These are phyloP conservation scores for Spathaspora sp. DNA, from an alignment of 1,139 yeast species.

Conservation along the genomic window DNA sequence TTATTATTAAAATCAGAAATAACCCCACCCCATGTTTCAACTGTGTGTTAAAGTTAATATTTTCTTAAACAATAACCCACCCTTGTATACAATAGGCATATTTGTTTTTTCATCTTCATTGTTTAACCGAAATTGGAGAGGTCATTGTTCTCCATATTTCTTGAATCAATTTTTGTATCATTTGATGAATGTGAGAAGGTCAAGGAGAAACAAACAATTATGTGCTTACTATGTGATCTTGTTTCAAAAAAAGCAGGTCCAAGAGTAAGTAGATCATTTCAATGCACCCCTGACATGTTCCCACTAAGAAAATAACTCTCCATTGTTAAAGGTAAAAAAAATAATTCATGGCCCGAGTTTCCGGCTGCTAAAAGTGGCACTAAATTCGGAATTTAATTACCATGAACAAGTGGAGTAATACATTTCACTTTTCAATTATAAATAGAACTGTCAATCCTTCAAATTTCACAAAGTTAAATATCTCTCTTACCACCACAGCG, in stretches of 20 bases:
- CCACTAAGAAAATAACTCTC: neutral
- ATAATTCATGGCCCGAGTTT: neutral
- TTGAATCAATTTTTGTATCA: conserved; percentile 20
- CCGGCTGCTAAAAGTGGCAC: neutral
- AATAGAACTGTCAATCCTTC: neutral
- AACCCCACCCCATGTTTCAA: neutral
- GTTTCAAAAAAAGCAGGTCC: conserved; percentile 1
- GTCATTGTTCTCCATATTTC: conserved; percentile 17
- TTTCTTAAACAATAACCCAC: neutral
- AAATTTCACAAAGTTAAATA: neutral
- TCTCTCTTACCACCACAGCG: neutral
- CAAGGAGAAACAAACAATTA: conserved; percentile 3
- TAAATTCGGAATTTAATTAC: neutral
- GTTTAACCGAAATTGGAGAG: conserved; percentile 20
- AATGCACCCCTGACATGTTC: neutral
- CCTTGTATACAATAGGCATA: conserved; percentile 1
- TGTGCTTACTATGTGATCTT: too few relatives aligned
- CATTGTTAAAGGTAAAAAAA: neutral
- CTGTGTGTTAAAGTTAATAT: neutral
- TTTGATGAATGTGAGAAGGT: conserved; percentile 19
- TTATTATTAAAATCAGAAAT: neutral
- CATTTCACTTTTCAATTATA: neutral
- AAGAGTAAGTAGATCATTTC: neutral
- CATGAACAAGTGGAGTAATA: neutral
- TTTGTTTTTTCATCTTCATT: neutral